phyloP scores from a whole-genome alignment of 2,329 filamentous ascomycete species.

The Monosporascus sp. region DNA sequence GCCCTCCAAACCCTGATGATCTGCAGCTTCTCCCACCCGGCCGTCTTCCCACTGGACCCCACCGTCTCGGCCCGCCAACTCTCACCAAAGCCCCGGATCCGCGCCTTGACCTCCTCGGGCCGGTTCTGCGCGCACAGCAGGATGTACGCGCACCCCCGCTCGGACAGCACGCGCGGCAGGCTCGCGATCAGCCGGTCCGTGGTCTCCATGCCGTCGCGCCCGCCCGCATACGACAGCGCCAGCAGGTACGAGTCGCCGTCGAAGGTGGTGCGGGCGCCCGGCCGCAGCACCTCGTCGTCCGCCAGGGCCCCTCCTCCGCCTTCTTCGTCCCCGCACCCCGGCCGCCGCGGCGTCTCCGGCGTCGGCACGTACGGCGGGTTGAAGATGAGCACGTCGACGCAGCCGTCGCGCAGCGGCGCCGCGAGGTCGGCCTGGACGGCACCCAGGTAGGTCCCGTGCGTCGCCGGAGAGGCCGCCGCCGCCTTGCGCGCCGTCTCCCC shows the following conservation, averaged over 20 bases:
- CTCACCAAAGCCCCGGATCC: constrained; percentile 47
- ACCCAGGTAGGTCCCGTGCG: constrained; percentile 53
- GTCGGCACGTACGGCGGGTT: constrained; percentile 97
- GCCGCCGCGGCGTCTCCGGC: constrained; percentile 58
- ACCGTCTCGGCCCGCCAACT: constrained; percentile 74
- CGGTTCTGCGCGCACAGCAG: constrained; percentile 87
- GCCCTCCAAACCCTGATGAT: constrained; percentile 77
- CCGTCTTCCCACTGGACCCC: constrained; percentile 76
- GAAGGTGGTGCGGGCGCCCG: constrained; percentile 38
- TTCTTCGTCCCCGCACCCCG: constrained; percentile 27
- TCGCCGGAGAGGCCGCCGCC: constrained; percentile 25
- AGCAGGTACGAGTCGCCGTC: constrained; percentile 80
- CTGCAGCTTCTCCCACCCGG: constrained; percentile 90
- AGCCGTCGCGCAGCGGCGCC: constrained; percentile 48
- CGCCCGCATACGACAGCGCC: constrained; percentile 83
- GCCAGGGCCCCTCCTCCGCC: constrained; percentile 20
- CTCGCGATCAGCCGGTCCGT: constrained; percentile 72
- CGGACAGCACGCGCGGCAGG: constrained; percentile 58
- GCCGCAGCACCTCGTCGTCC: constrained; percentile 12
- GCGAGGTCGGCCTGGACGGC: constrained; percentile 67
- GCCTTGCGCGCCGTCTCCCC: constrained; percentile 58
- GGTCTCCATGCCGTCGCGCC: constrained; percentile 86
- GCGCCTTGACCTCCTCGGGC: constrained; percentile 65
- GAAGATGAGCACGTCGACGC: constrained; percentile 83
- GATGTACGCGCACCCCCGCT: constrained; percentile 77